phyloP scores from a whole-genome alignment of 2,329 filamentous ascomycete species.

The Dothideomycetes sp. region DNA sequence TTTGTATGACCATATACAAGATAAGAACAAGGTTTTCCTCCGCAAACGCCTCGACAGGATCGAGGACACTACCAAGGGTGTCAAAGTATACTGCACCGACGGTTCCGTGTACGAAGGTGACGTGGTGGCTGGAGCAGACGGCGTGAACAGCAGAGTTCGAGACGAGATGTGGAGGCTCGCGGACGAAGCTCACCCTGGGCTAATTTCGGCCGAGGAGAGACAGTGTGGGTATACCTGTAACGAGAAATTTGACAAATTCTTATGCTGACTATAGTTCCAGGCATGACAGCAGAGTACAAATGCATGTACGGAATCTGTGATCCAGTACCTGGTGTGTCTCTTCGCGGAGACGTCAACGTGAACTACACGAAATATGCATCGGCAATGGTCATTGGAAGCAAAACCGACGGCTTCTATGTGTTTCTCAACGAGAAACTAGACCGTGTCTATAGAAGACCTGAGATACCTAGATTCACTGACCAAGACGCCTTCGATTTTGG shows the following conservation, averaged over 20 bases:
- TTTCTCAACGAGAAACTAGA: slow-evolving; percentile 24
- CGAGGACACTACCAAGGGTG: slow-evolving; percentile 1
- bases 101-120: slow-evolving; percentile 13
- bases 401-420: slow-evolving; percentile 24
- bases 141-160: slow-evolving; percentile 15
- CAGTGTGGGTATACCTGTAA: background rate
- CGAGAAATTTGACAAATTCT: background rate
- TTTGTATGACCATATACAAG: slow-evolving; percentile 12
- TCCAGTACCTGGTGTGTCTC: slow-evolving; percentile 12
- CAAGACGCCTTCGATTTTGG: slow-evolving; percentile 21
- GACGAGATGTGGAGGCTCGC: slow-evolving; percentile 17
- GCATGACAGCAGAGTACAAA: slow-evolving; percentile 16
- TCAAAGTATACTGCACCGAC: slow-evolving; percentile 7
- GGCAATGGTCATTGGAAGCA: slow-evolving; percentile 20
- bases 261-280: background rate
- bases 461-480: slow-evolving; percentile 23
- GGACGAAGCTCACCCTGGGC: slow-evolving; percentile 7
- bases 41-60: slow-evolving; percentile 4
- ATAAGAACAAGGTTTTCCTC: slow-evolving; percentile 11
- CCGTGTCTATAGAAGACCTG: slow-evolving; percentile 18
- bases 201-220: slow-evolving; percentile 12
- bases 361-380: slow-evolving; percentile 15
- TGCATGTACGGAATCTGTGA: slow-evolving; percentile 31
- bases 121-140: slow-evolving; percentile 18
- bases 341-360: slow-evolving; percentile 11